A percentile compares a stretch with the other conserved stretches of the same genome.
Conservation (phyloP, 192 early-diverging fungal genomes). For the Gaertneriomyces sp. region DNA sequence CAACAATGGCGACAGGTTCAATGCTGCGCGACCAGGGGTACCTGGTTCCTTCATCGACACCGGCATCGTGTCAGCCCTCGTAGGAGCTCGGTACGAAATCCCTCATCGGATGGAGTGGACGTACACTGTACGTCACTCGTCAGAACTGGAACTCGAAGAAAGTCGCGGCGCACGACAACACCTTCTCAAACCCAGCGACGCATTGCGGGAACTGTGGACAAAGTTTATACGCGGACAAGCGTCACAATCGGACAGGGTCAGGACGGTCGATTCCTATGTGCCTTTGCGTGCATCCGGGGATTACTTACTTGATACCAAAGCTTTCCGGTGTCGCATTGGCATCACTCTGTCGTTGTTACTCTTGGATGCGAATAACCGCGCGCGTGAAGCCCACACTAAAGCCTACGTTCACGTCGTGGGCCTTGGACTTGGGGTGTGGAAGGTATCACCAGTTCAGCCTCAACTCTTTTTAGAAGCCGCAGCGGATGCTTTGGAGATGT, state of each 20-base stretch:
- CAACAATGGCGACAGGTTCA: conserved; percentile 30
- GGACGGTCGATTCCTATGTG: background rate
- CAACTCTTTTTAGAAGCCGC: conserved; percentile 32
- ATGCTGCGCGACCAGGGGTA: background rate
- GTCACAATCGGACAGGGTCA: too few relatives aligned
- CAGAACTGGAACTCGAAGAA: too few relatives aligned
- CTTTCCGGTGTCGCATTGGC: conserved; percentile 25
- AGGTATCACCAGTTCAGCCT: conserved; percentile 9
- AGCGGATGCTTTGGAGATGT: conserved; percentile 14
- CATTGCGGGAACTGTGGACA: conserved; percentile 4
- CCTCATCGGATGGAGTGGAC: conserved; percentile 26
- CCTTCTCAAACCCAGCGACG: background rate
- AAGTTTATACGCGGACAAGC: conserved; percentile 4
- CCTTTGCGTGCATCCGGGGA: background rate
- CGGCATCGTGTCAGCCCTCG: conserved; percentile 30
- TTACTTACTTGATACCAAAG: conserved; percentile 13
- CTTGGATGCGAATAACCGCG: conserved; percentile 36
- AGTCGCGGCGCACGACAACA: background rate
- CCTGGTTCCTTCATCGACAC: conserved; percentile 1
- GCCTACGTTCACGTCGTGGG: conserved; percentile 36
- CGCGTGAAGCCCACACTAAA: background rate
- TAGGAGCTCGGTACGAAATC: conserved; percentile 36
- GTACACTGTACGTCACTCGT: conserved; percentile 1
- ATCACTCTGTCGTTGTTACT: conserved; percentile 27
- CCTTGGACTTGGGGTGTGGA: conserved; percentile 43